Base-by-base conservation (phyloP, 129 eudicot species). In the Lonicera japonica region DNA sequence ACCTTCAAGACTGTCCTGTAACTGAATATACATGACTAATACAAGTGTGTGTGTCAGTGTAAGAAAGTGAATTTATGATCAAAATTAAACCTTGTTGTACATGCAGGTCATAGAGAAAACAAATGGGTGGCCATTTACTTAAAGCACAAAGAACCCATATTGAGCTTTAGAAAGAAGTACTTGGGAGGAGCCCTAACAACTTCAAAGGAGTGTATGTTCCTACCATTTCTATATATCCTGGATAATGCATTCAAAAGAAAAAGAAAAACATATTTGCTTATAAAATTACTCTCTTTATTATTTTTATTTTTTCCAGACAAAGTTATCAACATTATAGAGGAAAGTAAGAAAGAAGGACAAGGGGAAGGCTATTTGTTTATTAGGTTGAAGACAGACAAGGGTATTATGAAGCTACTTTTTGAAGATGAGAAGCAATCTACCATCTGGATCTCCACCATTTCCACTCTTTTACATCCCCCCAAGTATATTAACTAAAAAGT, bases 141-240 rank as follows among this genome's bases (percentile, higher is more conserved):
- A 25, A 77, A 71, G 70, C 70, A 61, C 20, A 55, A 56, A 16
- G 55, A 61, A 23, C 77, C 66, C 19, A 63, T 63, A 38, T 17
- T 72, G 58, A 11, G 72, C 25, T 67, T 73, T 67, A 69, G n/a
- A 47, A 77, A 62, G 70, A 77, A 77, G 64, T 76, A 70, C 68
- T 25, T 77, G 45, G 52, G 82, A 61, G 83, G 83, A 63, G 72
- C 67, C 51, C 50, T 69, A 41, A 64, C 67, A 53, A 20, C 61
- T 52, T 22, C 79, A 45, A 73, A 73, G 57, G 72, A 78, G 47
- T 78, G 79, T 73, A 78, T 36, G 66, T 25, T 21, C 6, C 22
- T 16, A 3, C 43, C 66, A n/a, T 43, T 56, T 52, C 23, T 43
- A 22, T 23, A 41, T 29, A 29, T 1, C 36, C 36, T 29, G 6